Evolutionary conservation across 2,329 filamentous ascomycete species (phyloP).

Genomic region (Nemania abortiva): DNA sequence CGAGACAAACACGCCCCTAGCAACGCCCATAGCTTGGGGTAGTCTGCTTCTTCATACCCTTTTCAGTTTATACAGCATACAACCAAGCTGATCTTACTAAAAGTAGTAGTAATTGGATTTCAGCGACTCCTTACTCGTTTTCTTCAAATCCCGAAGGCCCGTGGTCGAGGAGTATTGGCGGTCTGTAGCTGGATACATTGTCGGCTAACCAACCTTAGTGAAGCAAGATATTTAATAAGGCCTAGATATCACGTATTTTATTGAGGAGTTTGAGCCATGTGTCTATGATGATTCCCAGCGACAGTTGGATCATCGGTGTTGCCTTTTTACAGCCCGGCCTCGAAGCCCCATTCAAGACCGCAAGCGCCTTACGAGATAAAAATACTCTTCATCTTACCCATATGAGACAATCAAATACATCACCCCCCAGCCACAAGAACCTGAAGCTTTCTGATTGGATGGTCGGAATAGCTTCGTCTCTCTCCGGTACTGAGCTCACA

Average conservation of each 20-base stretch:
- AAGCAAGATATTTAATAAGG: neutral
- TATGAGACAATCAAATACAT: constrained; percentile 13
- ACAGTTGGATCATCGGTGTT: neutral
- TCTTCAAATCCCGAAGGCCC: constrained; percentile 28
- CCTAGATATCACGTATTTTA: neutral
- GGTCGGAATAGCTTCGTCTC: constrained; percentile 33
- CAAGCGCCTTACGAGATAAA: neutral
- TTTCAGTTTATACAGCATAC: constrained; percentile 8
- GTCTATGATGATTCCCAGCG: neutral
- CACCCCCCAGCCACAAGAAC: constrained; percentile 5
- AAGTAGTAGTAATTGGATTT: constrained; percentile 25
- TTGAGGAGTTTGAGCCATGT: neutral
- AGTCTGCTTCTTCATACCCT: neutral
- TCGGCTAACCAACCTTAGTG: neutral
- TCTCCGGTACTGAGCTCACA: constrained; percentile 32
- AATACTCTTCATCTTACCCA: constrained; percentile 13
- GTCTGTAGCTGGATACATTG: neutral
- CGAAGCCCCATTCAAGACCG: neutral
- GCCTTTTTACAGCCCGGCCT: neutral
- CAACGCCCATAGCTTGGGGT: neutral
- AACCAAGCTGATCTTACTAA: constrained; percentile 19
- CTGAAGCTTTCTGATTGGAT: constrained; percentile 25
- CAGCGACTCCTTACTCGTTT: neutral
- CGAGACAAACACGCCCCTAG: constrained; percentile 21
- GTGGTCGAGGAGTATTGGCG: constrained; percentile 1